phyloP scores from a whole-genome alignment of 2,329 filamentous ascomycete species.

The Penicillium vulpinum region DNA sequence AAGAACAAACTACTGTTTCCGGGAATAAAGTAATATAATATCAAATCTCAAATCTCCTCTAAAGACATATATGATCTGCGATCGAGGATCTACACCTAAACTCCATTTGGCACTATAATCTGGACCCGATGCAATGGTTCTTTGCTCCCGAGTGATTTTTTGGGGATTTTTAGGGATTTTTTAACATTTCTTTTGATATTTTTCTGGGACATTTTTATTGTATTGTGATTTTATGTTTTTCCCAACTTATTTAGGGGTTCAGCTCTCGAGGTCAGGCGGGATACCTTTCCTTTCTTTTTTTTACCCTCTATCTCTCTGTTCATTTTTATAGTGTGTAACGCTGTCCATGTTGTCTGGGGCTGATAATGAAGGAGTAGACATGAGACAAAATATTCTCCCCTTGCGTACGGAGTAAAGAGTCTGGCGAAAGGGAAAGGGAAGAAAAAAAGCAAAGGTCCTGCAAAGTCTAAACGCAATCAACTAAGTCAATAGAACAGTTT shows the following conservation, averaged over 20 bases:
- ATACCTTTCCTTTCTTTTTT: constrained; percentile 5
- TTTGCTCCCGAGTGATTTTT: constrained; percentile 7
- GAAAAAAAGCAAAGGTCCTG: neutral
- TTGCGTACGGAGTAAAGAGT: constrained; percentile 11
- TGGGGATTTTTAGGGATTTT: constrained; percentile 10
- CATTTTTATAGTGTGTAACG: constrained; percentile 25
- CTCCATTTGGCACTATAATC: constrained; percentile 24
- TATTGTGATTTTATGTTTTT: constrained; percentile 2
- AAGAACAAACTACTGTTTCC: constrained; percentile 12
- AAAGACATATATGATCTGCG: constrained; percentile 6
- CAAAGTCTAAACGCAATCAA: neutral
- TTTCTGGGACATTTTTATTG: neutral
- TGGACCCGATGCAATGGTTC: constrained; percentile 25
- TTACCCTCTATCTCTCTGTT: constrained; percentile 6
- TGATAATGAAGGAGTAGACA: constrained; percentile 20
- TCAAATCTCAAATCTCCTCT: neutral
- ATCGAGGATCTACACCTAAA: constrained; percentile 28
- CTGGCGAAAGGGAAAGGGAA: neutral
- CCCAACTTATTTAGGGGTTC: constrained; percentile 2
- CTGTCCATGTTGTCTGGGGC: constrained; percentile 20
- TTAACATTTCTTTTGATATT: neutral
- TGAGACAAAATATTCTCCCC: constrained; percentile 16
- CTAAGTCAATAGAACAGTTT: too few species aligned
- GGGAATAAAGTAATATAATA: neutral
- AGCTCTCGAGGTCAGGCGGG: constrained; percentile 14